Evolutionary conservation across 83 land plant species (phyloP).

Genomic region (Isoetes engelmannii): DNA sequence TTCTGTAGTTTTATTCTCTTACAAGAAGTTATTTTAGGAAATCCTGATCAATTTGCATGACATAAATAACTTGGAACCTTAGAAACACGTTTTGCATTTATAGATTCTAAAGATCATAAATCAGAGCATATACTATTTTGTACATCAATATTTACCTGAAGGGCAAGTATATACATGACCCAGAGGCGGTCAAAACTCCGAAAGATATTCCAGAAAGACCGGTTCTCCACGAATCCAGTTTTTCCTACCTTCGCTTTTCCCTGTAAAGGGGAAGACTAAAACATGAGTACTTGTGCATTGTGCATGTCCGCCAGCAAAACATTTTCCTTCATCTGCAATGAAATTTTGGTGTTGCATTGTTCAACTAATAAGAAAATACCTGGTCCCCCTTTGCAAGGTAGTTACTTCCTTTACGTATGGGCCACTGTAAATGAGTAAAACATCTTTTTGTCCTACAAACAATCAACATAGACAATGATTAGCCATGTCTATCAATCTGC

Average conservation of each 20-base stretch:
- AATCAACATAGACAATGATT: background rate
- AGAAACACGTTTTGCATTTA: no score
- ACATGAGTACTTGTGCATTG: no score
- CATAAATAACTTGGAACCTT: no score
- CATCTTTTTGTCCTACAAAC: conserved; percentile 27
- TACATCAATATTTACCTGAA: conserved; percentile 38
- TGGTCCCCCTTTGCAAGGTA: conserved; percentile 6
- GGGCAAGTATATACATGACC: conserved; percentile 51
- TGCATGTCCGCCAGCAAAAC: no score
- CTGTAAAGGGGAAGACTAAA: background rate
- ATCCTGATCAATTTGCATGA: no score
- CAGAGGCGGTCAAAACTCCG: conserved; percentile 80
- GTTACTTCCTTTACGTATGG: conserved; percentile 11
- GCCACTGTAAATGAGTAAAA: conserved; percentile 25
- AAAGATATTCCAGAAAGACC: conserved; percentile 69
- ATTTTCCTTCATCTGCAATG: no score
- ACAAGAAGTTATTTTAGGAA: no score
- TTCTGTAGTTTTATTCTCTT: no score
- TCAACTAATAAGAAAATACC: no score
- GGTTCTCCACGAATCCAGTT: conserved; percentile 65
- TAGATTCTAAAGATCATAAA: no score
- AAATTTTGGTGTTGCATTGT: no score
- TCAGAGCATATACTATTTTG: no score
- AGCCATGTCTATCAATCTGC: background rate
- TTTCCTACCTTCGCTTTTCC: conserved; percentile 42